Evolutionary conservation across 257 asterid genomes (phyloP), one percentile per base, ranked within the genome.

Genomic region (Solanum pennellii): DNA sequence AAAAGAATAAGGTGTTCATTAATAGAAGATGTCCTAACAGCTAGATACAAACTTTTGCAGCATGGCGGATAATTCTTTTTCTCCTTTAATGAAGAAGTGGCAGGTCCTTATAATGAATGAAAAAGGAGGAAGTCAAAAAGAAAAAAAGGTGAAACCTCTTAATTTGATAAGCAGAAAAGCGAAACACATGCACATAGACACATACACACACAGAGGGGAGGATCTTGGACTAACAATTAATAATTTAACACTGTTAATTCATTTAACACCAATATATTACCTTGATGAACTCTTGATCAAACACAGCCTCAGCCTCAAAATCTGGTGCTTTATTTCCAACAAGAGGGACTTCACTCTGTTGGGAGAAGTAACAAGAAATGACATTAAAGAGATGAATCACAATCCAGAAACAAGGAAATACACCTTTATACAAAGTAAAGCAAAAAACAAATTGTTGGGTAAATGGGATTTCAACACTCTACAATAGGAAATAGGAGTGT

Each of bases 261-360:
- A n/a, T 25, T 79, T 56, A 47, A 27, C 84, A 47, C 18, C 84
- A 16, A 44, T 66, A 33, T 25, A 82, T 75, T 88, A 97, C 98
- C 90, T 93, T 91, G 80, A 94, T 90, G 85, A 97, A 94, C 86
- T 97, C 99, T 91, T 95, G 99, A 89, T 97, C 99, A 33, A 94
- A 97, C 86, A 97, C 99, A 88, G 99, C 99, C 90, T 95, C 98
- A 2, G 99, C 99, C 90, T 95, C 99, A 77, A 97, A 97, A 85
- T 97, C 99, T 7, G 99, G 99, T 83, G 99, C 99, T 82, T 27
- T 68, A 86, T 97, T 97, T 33, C 98, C 99, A 86, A 97, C 98
- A 56, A 94, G 94, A 14, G 99, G 98, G 84, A 92, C 90, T 41
- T 93, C 98, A 90, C 93, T 74, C 99, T 97, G 94, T 16, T 69